phyloP scores from a whole-genome alignment of 805 yeast species.

The Cyberlindnera petersonii region DNA sequence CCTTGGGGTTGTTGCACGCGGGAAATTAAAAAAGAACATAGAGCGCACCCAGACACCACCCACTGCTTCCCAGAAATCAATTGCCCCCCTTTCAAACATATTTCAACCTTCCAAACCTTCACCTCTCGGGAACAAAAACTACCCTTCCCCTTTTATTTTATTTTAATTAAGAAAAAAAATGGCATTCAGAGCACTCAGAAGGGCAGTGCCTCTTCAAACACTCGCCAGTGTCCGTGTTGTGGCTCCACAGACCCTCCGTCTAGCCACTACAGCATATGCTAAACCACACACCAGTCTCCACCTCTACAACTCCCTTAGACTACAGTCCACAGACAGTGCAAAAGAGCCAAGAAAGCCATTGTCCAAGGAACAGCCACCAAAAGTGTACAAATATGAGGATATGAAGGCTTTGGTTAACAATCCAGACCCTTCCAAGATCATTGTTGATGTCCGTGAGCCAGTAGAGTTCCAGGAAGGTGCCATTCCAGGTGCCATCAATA shows the following conservation, averaged over 20 bases:
- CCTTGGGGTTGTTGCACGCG: too few relatives aligned
- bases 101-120: too few relatives aligned
- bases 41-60: slow-evolving; percentile 13
- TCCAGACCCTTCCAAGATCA: slow-evolving; percentile 47
- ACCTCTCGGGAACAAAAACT: too few relatives aligned
- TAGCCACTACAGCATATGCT: background rate
- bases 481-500: slow-evolving; percentile 80
- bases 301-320: slow-evolving; percentile 7
- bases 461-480: slow-evolving; percentile 64
- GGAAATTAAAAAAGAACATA: too few relatives aligned
- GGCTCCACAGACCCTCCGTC: background rate
- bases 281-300: background rate
- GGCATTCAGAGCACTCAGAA: slow-evolving; percentile 8
- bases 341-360: slow-evolving; percentile 1
- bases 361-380: slow-evolving; percentile 20
- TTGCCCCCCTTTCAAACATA: too few relatives aligned
- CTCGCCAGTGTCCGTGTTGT: background rate
- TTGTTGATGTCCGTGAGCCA: slow-evolving; percentile 94
- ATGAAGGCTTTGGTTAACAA: slow-evolving; percentile 42
- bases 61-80: too few relatives aligned
- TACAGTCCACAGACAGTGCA: slow-evolving; percentile 12
- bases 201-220: slow-evolving; percentile 4
- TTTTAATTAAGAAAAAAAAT: background rate
- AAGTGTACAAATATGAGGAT: slow-evolving; percentile 47
- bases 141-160: background rate